Evolutionary conservation across 2,329 filamentous ascomycete species (phyloP).

Genomic region (Alternaria infectoria): DNA sequence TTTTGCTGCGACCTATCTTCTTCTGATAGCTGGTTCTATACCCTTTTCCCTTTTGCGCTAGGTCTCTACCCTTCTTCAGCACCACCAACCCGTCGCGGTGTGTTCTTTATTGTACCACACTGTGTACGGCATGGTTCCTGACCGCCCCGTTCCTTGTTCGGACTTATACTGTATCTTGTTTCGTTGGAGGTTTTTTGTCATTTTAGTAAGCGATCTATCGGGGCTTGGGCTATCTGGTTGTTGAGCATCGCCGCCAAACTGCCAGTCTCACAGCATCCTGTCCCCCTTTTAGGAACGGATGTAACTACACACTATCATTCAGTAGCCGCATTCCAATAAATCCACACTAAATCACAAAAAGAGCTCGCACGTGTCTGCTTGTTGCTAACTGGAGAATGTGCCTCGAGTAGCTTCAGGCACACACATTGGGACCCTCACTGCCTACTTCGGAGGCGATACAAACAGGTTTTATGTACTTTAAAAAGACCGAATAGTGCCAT

Average conservation of each 20-base stretch:
- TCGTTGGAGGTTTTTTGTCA: background rate
- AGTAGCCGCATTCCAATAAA: background rate
- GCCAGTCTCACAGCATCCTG: background rate
- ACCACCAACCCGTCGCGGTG: background rate
- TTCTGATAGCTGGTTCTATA: slow-evolving; percentile 14
- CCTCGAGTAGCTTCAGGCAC: background rate
- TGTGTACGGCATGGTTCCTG: background rate
- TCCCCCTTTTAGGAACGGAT: background rate
- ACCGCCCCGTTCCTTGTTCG: background rate
- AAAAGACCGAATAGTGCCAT: too few species aligned
- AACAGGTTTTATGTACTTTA: background rate
- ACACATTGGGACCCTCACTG: background rate
- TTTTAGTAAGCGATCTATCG: background rate
- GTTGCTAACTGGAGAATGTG: background rate
- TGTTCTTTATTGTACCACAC: background rate
- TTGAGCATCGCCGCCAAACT: background rate
- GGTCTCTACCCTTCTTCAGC: background rate
- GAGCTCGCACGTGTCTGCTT: background rate
- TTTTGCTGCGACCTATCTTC: slow-evolving; percentile 9
- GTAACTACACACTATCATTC: slow-evolving; percentile 1
- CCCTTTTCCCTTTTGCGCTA: slow-evolving; percentile 6
- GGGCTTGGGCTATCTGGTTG: background rate
- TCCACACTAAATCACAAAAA: background rate
- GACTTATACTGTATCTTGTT: background rate
- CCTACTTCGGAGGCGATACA: background rate